Conservation (phyloP, 306 rosid genomes). For the Albizia julibrissin region DNA sequence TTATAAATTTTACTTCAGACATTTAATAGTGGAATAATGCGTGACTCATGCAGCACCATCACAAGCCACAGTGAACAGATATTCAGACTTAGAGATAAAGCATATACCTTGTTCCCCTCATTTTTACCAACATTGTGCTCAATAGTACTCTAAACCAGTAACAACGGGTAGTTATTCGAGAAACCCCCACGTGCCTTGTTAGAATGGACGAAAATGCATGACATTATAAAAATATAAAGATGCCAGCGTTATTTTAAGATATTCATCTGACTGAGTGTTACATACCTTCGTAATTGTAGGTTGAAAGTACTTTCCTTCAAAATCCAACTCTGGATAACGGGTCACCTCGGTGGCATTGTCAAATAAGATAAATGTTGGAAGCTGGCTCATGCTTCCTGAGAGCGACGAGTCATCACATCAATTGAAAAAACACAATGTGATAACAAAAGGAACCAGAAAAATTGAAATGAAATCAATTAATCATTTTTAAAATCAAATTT, state of each 20-base stretch:
- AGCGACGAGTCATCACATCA: conserved; percentile 25
- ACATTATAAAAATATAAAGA: background rate
- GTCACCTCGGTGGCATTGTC: conserved; percentile 75
- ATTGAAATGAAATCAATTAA: conserved; percentile 6
- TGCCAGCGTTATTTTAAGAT: conserved; percentile 1
- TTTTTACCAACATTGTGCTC: background rate
- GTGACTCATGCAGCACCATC: conserved; percentile 8
- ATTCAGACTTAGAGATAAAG: background rate
- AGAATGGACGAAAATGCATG: background rate
- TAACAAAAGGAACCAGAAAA: conserved; percentile 5
- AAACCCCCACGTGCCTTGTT: background rate
- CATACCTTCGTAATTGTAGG: conserved; percentile 72
- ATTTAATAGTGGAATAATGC: background rate
- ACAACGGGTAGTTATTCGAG: background rate
- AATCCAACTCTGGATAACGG: conserved; percentile 74
- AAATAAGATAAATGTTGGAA: conserved; percentile 86
- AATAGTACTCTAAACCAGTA: background rate
- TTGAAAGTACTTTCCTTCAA: conserved; percentile 52
- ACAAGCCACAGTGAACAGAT: background rate
- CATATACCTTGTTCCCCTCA: background rate
- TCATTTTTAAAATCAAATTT: conserved; percentile 1
- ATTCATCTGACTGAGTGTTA: background rate
- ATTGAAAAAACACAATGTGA: conserved; percentile 15
- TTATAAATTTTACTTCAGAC: background rate
- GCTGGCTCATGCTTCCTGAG: conserved; percentile 84